phyloP scores from a whole-genome alignment of 2,329 filamentous ascomycete species.

The Phialophora tarda region DNA sequence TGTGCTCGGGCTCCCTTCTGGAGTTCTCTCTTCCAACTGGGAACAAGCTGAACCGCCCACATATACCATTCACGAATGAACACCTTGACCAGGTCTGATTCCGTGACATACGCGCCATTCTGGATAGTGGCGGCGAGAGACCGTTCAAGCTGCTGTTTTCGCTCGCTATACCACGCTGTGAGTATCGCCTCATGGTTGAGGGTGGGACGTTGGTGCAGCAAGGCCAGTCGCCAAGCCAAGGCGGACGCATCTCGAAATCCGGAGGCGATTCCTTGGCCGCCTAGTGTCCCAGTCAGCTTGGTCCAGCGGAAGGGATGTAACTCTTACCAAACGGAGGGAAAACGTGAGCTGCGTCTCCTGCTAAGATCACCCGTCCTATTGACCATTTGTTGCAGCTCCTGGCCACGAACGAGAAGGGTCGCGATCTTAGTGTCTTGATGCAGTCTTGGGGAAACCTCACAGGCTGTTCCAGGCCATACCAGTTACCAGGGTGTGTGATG shows the following conservation, averaged over 20 bases:
- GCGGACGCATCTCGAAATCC: conserved; percentile 49
- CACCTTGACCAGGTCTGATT: conserved; percentile 42
- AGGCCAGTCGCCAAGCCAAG: conserved; percentile 48
- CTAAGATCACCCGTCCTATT: conserved; percentile 35
- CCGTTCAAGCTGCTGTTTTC: conserved; percentile 48
- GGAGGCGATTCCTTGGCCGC: conserved; percentile 51
- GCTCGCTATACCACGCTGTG: conserved; percentile 45
- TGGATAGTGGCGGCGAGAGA: conserved; percentile 46
- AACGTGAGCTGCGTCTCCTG: conserved; percentile 43
- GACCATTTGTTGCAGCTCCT: conserved; percentile 41
- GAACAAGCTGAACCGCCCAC: conserved; percentile 45
- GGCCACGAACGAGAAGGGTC: conserved; percentile 40
- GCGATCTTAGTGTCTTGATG: conserved; percentile 40
- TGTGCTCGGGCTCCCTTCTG: conserved; percentile 43
- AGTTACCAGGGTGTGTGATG: conserved; percentile 40
- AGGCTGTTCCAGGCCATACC: conserved; percentile 36
- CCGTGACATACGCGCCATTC: conserved; percentile 46
- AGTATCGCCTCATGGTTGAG: conserved; percentile 41
- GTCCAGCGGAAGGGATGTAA: neutral
- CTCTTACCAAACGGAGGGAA: conserved; percentile 41
- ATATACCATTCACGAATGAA: conserved; percentile 45
- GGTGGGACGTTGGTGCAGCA: conserved; percentile 39
- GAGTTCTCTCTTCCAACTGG: conserved; percentile 42
- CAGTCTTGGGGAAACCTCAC: conserved; percentile 40
- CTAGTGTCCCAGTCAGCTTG: conserved; percentile 12